Evolutionary conservation across 1,284 basidiomycete genomes (phyloP).

Genomic region (Puccinia brachypodii): DNA sequence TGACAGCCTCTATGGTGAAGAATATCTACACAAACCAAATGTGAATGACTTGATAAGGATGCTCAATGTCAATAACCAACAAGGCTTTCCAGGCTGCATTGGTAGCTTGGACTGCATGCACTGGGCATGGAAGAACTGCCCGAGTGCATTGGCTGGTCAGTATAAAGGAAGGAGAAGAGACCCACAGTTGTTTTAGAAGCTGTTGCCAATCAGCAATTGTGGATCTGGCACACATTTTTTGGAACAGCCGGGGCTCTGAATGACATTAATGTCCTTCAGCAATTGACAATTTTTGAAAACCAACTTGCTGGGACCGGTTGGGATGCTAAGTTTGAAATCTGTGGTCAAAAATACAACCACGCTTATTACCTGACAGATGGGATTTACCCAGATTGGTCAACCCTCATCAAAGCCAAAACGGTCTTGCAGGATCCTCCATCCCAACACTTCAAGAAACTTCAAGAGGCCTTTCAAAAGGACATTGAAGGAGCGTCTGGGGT

Average conservation of each 20-base stretch:
- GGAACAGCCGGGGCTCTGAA: constrained; percentile 32
- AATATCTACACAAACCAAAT: neutral
- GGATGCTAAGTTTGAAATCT: neutral
- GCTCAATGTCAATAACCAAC: neutral
- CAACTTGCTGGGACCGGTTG: neutral
- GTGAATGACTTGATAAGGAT: neutral
- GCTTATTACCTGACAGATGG: constrained; percentile 13
- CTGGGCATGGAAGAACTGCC: constrained; percentile 35
- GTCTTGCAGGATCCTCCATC: neutral
- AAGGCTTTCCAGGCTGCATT: constrained; percentile 25
- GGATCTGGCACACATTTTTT: constrained; percentile 34
- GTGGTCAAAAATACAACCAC: constrained; percentile 21
- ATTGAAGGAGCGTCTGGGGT: constrained; percentile 14
- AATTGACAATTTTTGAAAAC: neutral
- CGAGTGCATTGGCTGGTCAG: constrained; percentile 3
- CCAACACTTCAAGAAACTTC: neutral
- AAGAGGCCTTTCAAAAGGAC: constrained; percentile 24
- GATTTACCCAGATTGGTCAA: constrained; percentile 25
- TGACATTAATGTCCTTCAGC: constrained; percentile 10
- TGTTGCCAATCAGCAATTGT: neutral
- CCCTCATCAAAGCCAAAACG: constrained; percentile 13
- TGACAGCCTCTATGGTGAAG: neutral
- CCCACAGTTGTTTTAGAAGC: constrained; percentile 10
- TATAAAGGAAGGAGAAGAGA: constrained; percentile 23
- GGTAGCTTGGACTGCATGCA: constrained; percentile 29